phyloP scores from a whole-genome alignment of 192 early-diverging fungal species.

The Backusella australiensis region DNA sequence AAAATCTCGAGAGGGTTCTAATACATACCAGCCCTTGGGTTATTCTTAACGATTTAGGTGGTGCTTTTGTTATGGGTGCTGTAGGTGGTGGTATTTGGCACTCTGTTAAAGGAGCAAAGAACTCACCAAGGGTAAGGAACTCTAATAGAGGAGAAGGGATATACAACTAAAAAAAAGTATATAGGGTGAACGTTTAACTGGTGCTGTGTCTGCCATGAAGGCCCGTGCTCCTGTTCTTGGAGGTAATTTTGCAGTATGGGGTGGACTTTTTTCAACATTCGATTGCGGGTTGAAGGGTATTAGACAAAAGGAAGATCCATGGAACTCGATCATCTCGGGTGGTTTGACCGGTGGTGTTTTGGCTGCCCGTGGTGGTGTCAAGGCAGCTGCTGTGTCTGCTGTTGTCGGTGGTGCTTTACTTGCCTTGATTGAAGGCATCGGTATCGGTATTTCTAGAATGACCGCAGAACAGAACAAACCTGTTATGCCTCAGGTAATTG shows the following conservation, averaged over 20 bases:
- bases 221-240: constrained; percentile 93
- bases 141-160: neutral
- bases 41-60: constrained; percentile 81
- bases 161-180: neutral
- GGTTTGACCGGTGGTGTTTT: constrained; percentile 93
- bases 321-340: constrained; percentile 96
- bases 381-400: constrained; percentile 81
- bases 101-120: constrained; percentile 97
- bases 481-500: constrained; percentile 45
- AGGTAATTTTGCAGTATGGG: constrained; percentile 99
- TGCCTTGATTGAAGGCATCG: constrained; percentile 95
- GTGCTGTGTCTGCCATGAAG: constrained; percentile 86
- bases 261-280: constrained; percentile 95
- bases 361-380: constrained; percentile 82
- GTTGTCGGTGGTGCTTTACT: constrained; percentile 91
- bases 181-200: constrained; percentile 85
- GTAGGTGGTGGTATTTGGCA: constrained; percentile 96
- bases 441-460: constrained; percentile 73
- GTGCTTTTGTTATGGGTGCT: constrained; percentile 94
- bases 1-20: neutral
- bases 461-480: constrained; percentile 62
- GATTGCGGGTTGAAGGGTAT: constrained; percentile 93
- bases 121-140: constrained; percentile 82
- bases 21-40: constrained; percentile 68
- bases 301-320: constrained; percentile 98